phyloP scores from a whole-genome alignment of 208 protist genomes.

The Trypanosoma cruzi region DNA sequence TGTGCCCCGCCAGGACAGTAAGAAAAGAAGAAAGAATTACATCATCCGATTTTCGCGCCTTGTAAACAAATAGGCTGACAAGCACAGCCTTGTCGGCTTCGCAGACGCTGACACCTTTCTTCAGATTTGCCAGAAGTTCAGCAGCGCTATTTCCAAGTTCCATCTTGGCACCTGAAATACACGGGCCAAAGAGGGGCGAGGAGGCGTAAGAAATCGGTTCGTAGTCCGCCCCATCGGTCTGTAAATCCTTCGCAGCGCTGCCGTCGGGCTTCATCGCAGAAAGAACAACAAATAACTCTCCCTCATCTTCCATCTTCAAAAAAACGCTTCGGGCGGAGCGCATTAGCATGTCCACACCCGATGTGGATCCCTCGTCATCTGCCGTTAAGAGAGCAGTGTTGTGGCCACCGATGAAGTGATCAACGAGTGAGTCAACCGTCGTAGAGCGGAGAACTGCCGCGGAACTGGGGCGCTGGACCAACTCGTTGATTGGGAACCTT shows the following conservation, averaged over 20 bases:
- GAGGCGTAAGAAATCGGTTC: conserved; percentile 29
- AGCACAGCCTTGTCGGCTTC: conserved; percentile 34
- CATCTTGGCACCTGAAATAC: conserved; percentile 34
- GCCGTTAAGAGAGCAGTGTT: conserved; percentile 56
- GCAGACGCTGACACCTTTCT: conserved; percentile 39
- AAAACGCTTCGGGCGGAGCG: conserved; percentile 45
- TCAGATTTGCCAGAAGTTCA: conserved; percentile 36
- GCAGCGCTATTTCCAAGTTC: conserved; percentile 26
- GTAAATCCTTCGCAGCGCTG: conserved; percentile 33
- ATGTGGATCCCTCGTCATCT: conserved; percentile 44
- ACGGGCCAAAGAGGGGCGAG: conserved; percentile 66
- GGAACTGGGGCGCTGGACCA: conserved; percentile 37
- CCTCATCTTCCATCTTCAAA: conserved; percentile 26
- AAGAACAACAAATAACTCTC: conserved; percentile 45
- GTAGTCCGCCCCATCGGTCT: conserved; percentile 28
- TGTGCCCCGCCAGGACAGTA: conserved; percentile 33
- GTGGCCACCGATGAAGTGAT: conserved; percentile 45
- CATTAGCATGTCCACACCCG: conserved; percentile 51
- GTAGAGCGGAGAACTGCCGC: conserved; percentile 31
- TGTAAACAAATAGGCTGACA: conserved; percentile 34
- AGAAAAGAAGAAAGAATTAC: conserved; percentile 55
- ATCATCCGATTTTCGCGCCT: conserved; percentile 35
- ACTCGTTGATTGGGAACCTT: conserved; percentile 37
- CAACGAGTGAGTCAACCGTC: conserved; percentile 40
- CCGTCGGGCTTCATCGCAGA: conserved; percentile 35